Evolutionary conservation across 2,329 filamentous ascomycete genomes (phyloP).

Genomic region (Aspergillus japonicus): DNA sequence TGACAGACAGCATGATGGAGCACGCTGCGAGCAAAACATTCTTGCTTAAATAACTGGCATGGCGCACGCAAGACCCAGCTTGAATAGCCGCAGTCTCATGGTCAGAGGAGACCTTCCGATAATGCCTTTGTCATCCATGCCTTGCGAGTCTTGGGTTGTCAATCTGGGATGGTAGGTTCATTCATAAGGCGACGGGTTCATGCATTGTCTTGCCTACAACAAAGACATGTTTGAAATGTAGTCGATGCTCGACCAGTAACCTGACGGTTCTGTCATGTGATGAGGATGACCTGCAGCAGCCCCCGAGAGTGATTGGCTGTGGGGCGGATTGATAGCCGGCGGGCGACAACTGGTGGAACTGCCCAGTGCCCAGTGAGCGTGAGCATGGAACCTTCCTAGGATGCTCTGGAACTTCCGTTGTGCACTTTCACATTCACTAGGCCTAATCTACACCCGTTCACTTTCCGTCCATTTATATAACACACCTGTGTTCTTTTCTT

Average conservation of each 20-base stretch:
- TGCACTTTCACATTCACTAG: conserved; percentile 7
- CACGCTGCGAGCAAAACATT: neutral
- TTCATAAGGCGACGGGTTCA: neutral
- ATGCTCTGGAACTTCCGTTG: conserved; percentile 7
- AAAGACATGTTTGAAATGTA: neutral
- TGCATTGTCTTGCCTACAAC: neutral
- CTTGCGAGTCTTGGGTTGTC: too few species aligned
- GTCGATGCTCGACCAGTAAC: neutral
- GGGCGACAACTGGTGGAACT: neutral
- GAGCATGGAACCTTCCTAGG: too few species aligned
- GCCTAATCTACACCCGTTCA: neutral
- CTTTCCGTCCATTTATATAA: neutral
- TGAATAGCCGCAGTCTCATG: neutral
- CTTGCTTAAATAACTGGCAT: neutral
- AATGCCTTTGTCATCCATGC: neutral
- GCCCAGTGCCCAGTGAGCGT: neutral
- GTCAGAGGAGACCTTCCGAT: neutral
- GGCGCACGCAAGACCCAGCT: neutral
- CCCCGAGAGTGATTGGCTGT: conserved; percentile 19
- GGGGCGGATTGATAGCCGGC: conserved; percentile 12
- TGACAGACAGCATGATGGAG: neutral
- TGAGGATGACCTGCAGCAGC: neutral
- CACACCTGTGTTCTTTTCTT: neutral
- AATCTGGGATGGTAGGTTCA: neutral
- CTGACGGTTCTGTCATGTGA: conserved; percentile 12